Evolutionary conservation across 805 yeast species (phyloP).

Genomic region (Sugiyamaella lignohabitans): DNA sequence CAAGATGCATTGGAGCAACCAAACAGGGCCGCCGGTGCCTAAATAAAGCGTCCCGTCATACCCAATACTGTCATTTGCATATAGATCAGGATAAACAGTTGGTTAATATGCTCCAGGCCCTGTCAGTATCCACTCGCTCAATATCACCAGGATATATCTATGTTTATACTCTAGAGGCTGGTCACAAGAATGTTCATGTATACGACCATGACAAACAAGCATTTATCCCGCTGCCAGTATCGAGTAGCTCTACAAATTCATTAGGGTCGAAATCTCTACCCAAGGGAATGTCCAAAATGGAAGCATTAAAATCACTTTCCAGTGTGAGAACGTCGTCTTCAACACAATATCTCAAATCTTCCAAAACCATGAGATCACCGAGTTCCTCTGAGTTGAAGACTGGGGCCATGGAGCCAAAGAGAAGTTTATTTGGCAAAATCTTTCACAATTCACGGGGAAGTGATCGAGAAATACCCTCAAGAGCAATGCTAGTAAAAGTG

Average conservation of each 20-base stretch:
- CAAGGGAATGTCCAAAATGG: not conserved
- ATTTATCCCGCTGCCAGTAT: conserved; percentile 10
- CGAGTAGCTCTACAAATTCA: not conserved
- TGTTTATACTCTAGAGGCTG: conserved; percentile 23
- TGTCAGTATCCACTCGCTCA: conserved; percentile 4
- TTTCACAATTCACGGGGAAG: not conserved
- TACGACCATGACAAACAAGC: conserved; percentile 15
- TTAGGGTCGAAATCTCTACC: not conserved
- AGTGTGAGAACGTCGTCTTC: not conserved
- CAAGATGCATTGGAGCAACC: conserved; percentile 22
- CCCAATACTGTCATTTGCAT: conserved; percentile 21
- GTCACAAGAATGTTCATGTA: conserved; percentile 22
- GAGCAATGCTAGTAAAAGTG: conserved; percentile 25
- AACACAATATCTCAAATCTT: not conserved
- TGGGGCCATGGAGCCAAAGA: not conserved
- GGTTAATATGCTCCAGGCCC: conserved; percentile 4
- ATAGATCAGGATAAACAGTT: conserved; percentile 4
- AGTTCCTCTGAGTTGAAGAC: not conserved
- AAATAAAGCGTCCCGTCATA: conserved; percentile 3
- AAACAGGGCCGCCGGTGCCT: conserved; percentile 20
- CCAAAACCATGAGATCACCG: not conserved
- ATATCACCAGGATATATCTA: conserved; percentile 25
- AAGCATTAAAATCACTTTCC: not conserved
- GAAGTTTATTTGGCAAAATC: not conserved
- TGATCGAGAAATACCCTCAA: too few species aligned